Conservation (phyloP, 805 yeast genomes). For the Yarrowia hollandica region DNA sequence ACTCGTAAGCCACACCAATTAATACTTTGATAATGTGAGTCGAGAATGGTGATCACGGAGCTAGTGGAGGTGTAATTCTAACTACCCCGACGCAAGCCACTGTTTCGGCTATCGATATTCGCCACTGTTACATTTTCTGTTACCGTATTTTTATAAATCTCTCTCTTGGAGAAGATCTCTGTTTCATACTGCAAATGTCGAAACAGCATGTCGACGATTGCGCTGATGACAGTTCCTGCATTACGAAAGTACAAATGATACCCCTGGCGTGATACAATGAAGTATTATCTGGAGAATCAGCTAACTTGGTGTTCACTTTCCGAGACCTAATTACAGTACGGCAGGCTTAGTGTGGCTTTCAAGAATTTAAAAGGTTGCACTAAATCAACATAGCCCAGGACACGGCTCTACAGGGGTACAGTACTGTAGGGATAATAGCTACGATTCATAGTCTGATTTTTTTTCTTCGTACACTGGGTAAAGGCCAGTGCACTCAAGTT, state of each 20-base stretch:
- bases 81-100: slow-evolving; percentile 27
- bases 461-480: background rate
- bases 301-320: no score
- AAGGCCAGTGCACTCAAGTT: slow-evolving; percentile 3
- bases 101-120: background rate
- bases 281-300: no score
- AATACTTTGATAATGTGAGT: slow-evolving; percentile 5
- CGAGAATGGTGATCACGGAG: background rate
- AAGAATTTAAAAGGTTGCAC: no score
- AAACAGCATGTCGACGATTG: no score
- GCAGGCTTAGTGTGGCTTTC: no score
- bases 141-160: background rate
- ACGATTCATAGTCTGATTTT: background rate
- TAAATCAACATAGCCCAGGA: no score
- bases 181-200: no score
- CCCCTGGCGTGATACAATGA: no score
- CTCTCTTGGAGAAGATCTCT: background rate
- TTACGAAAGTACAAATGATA: no score
- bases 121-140: background rate
- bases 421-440: background rate
- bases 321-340: no score
- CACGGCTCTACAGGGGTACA: no score
- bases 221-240: no score
- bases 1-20: background rate
- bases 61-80: slow-evolving; percentile 10